These are phyloP conservation scores for Ascochyta koolunga DNA, from an alignment of 2,329 filamentous ascomycete genomes.

Conservation along the genomic window DNA sequence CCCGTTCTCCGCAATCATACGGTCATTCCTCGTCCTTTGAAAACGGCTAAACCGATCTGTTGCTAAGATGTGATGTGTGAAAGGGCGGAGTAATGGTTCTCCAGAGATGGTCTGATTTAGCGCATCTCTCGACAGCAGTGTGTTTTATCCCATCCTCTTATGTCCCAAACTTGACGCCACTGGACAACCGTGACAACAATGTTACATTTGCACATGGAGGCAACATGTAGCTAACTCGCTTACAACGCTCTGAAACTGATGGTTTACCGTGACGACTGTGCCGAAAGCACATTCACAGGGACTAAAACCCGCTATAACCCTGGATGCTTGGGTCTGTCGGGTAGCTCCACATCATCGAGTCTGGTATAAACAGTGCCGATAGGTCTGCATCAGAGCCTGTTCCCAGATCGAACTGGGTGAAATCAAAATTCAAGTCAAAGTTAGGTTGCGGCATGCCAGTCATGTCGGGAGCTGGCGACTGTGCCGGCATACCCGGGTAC, in stretches of 20 bases:
- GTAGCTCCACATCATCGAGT: conserved; percentile 43
- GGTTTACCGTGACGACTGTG: neutral
- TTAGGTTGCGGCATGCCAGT: conserved; percentile 35
- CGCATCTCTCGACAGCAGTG: neutral
- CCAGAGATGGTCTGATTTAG: conserved; percentile 1
- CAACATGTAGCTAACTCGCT: neutral
- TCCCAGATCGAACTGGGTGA: conserved; percentile 45
- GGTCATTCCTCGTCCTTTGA: neutral
- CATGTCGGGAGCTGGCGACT: conserved; percentile 26
- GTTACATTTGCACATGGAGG: conserved; percentile 1
- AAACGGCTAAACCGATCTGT: conserved; percentile 4
- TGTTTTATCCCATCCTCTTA: neutral
- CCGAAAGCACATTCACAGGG: neutral
- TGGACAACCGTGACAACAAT: neutral
- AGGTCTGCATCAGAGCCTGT: conserved; percentile 46
- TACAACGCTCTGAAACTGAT: conserved; percentile 1
- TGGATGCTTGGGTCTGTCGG: conserved; percentile 22
- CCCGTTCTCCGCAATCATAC: conserved; percentile 10
- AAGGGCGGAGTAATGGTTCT: neutral
- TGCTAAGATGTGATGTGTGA: conserved; percentile 5
- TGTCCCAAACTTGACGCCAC: neutral
- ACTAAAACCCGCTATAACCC: conserved; percentile 18
- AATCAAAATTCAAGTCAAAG: conserved; percentile 46
- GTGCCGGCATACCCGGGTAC: conserved; percentile 34
- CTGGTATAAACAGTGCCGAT: conserved; percentile 45